Evolutionary conservation across 2,329 filamentous ascomycete species (phyloP).

Genomic region (Paraphaeosphaeria sporulosa): DNA sequence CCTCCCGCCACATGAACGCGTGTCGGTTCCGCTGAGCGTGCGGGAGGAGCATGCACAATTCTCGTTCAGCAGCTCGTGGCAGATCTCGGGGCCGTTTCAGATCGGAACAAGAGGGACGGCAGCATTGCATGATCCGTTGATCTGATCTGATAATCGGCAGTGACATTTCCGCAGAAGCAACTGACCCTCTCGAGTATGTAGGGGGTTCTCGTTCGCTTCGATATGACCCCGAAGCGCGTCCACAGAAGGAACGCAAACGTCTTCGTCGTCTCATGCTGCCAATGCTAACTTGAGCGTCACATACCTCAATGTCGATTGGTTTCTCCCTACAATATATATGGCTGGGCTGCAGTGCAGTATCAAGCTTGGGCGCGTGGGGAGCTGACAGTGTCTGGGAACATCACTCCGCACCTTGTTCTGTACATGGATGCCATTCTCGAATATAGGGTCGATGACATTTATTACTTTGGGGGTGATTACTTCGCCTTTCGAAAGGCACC

Average conservation of each 20-base stretch:
- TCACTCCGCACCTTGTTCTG: constrained; percentile 50
- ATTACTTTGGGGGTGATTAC: constrained; percentile 66
- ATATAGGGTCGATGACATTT: constrained; percentile 59
- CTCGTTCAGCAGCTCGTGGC: constrained; percentile 53
- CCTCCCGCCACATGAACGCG: constrained; percentile 24
- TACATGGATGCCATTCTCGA: constrained; percentile 60
- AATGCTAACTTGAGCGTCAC: too few relatives aligned
- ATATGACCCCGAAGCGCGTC: constrained; percentile 51
- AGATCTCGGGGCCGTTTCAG: constrained; percentile 65
- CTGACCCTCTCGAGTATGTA: constrained; percentile 62
- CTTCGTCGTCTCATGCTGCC: too few relatives aligned
- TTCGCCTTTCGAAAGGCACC: too few relatives aligned
- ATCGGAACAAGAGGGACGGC: constrained; percentile 64
- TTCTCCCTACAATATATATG: too few relatives aligned
- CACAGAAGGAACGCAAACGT: too few relatives aligned
- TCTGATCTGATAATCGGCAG: constrained; percentile 6
- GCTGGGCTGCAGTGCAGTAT: too few relatives aligned
- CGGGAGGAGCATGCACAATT: constrained; percentile 28
- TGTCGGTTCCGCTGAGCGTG: constrained; percentile 25
- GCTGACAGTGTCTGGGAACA: constrained; percentile 49
- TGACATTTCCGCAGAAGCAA: constrained; percentile 55
- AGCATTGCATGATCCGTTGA: constrained; percentile 6
- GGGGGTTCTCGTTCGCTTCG: constrained; percentile 61
- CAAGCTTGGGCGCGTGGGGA: too few relatives aligned
- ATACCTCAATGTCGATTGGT: too few relatives aligned